These are phyloP conservation scores for Inga oerstediana DNA, from an alignment of 306 rosid genomes.

Conservation along the genomic window DNA sequence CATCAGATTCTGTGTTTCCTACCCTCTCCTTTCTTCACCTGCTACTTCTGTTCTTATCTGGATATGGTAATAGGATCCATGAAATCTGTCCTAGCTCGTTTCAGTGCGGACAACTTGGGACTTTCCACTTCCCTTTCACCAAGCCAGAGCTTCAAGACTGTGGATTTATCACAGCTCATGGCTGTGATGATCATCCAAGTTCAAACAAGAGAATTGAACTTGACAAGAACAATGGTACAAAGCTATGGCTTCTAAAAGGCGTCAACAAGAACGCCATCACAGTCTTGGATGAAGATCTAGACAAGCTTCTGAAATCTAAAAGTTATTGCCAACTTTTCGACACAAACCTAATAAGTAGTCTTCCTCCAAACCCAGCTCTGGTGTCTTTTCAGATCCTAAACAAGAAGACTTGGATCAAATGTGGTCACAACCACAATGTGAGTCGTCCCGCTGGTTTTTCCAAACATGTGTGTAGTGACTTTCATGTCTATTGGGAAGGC, in stretches of 20 bases:
- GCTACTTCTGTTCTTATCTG: background rate
- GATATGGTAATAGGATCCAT: background rate
- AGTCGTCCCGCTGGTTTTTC: background rate
- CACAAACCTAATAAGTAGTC: background rate
- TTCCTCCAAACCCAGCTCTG: background rate
- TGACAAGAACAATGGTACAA: background rate
- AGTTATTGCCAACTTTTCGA: background rate
- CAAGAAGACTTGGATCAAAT: background rate
- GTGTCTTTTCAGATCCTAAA: background rate
- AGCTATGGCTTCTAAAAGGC: background rate
- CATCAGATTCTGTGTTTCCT: background rate
- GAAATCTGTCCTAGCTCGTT: background rate
- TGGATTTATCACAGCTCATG: background rate
- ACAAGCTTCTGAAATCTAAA: background rate
- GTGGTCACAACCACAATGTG: background rate
- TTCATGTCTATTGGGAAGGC: background rate
- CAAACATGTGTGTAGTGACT: background rate
- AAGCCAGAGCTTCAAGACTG: background rate
- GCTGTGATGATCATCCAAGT: background rate
- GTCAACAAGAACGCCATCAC: background rate
- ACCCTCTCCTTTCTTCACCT: background rate
- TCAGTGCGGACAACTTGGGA: background rate
- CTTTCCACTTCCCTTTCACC: background rate
- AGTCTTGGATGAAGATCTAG: background rate
- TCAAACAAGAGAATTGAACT: background rate